Conservation (phyloP, 768 basidiomycete species). For the Galerina marginata region DNA sequence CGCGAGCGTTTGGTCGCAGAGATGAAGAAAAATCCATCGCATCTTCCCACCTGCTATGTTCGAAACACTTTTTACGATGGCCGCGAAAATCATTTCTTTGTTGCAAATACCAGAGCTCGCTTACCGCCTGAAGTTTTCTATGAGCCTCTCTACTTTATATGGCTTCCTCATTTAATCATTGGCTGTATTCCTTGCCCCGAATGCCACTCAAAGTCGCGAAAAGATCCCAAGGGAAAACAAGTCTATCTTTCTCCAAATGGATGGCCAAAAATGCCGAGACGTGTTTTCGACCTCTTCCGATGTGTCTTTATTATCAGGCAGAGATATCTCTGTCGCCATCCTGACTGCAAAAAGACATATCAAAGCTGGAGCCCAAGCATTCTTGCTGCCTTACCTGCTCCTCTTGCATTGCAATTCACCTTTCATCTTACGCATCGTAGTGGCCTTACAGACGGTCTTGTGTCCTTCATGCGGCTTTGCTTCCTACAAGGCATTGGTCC, state of each 20-base stretch:
- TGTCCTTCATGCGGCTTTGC: slow-evolving; percentile 22
- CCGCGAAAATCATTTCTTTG: too few species aligned
- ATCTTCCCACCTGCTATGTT: background rate
- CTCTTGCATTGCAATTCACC: slow-evolving; percentile 22
- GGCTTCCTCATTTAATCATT: slow-evolving; percentile 20
- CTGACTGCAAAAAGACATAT: background rate
- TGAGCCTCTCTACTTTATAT: slow-evolving; percentile 19
- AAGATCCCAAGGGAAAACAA: slow-evolving; percentile 7
- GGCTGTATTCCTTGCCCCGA: slow-evolving; percentile 18
- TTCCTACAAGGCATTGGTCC: slow-evolving; percentile 30
- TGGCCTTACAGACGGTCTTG: slow-evolving; percentile 22
- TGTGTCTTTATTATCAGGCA: slow-evolving; percentile 21
- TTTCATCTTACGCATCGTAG: slow-evolving; percentile 24
- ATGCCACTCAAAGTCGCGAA: slow-evolving; percentile 12
- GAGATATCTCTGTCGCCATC: slow-evolving; percentile 2
- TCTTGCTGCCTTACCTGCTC: slow-evolving; percentile 5
- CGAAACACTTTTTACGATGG: background rate
- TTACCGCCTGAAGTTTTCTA: slow-evolving; percentile 12
- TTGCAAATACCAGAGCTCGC: too few species aligned
- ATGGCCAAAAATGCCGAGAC: slow-evolving; percentile 17
- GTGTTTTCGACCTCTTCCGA: slow-evolving; percentile 19
- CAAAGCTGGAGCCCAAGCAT: slow-evolving; percentile 1
- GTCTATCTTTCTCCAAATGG: slow-evolving; percentile 9
- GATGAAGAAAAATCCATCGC: background rate
- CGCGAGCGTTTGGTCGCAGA: background rate